Evolutionary conservation across 768 basidiomycete species (phyloP).

Genomic region (Asterophora parasitica): DNA sequence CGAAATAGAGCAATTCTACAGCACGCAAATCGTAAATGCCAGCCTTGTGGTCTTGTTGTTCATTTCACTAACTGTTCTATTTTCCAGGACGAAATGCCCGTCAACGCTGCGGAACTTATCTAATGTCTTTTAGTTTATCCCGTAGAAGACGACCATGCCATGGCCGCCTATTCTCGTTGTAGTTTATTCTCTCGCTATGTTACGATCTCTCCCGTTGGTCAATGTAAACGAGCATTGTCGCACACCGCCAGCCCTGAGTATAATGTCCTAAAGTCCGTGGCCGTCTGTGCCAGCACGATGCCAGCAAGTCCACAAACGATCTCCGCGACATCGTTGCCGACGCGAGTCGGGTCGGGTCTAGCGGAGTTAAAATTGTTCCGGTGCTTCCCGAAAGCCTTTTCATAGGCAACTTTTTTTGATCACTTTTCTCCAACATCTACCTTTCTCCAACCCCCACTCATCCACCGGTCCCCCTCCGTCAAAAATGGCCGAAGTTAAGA

Average conservation of each 20-base stretch:
- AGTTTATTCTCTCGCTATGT: background rate
- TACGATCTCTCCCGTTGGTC: background rate
- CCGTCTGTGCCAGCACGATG: background rate
- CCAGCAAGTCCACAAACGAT: slow-evolving; percentile 7
- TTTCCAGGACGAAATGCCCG: slow-evolving; percentile 92
- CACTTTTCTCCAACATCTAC: slow-evolving; percentile 33
- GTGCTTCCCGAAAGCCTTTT: slow-evolving; percentile 45
- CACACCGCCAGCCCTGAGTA: background rate
- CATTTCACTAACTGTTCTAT: slow-evolving; percentile 17
- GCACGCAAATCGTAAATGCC: slow-evolving; percentile 77
- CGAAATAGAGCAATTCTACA: slow-evolving; percentile 86
- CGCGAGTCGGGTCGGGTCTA: slow-evolving; percentile 19
- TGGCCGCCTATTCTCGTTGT: slow-evolving; percentile 2
- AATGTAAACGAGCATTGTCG: background rate
- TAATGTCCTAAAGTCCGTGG: background rate
- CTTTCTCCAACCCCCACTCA: slow-evolving; percentile 52
- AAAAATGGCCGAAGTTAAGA: slow-evolving; percentile 83
- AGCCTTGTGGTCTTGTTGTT: slow-evolving; percentile 8
- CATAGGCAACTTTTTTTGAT: slow-evolving; percentile 42
- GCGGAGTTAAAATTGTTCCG: slow-evolving; percentile 45
- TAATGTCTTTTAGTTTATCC: slow-evolving; percentile 32
- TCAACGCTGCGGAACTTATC: slow-evolving; percentile 96
- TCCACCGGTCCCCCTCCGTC: slow-evolving; percentile 35
- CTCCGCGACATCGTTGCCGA: slow-evolving; percentile 5
- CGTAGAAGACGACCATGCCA: slow-evolving; percentile 3